Evolutionary conservation across 495 filamentous ascomycete genomes (phyloP).

Genomic region (Amphirosellinia nigrospora): DNA sequence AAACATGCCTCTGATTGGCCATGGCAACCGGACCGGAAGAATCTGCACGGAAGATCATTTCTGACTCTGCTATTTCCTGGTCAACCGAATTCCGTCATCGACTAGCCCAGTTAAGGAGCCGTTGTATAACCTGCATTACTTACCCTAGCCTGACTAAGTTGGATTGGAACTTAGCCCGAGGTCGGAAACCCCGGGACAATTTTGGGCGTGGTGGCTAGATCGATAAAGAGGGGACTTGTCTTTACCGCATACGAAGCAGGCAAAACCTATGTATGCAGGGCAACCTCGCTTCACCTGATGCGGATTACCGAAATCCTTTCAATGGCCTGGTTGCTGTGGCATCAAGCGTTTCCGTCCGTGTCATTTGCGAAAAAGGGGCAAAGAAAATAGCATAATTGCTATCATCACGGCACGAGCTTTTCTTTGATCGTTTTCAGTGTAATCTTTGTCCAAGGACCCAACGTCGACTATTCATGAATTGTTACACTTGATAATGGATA

Average conservation of each 20-base stretch:
- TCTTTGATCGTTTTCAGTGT: not conserved
- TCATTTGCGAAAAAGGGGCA: not conserved
- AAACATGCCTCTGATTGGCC: constrained; percentile 15
- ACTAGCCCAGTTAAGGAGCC: constrained; percentile 15
- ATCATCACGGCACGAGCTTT: not conserved
- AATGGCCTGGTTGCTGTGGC: not conserved
- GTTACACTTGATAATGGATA: not conserved
- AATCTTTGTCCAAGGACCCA: not conserved
- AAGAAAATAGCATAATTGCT: not conserved
- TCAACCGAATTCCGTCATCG: constrained; percentile 23
- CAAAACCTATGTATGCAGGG: not conserved
- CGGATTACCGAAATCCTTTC: constrained; percentile 11
- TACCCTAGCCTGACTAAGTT: not conserved
- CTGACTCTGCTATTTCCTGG: constrained; percentile 5
- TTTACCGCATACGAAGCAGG: constrained; percentile 5
- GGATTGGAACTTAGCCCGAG: not conserved
- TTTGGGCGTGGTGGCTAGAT: not conserved
- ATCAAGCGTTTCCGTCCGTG: constrained; percentile 6
- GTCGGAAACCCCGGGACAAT: constrained; percentile 2
- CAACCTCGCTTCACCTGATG: not conserved
- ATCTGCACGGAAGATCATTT: constrained; percentile 21
- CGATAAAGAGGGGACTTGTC: constrained; percentile 11
- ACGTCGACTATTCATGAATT: not conserved
- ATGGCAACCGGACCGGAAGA: constrained; percentile 18
- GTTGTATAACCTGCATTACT: too few species aligned